Conservation (phyloP, 192 early-diverging fungal genomes). For the Backusella australiensis region DNA sequence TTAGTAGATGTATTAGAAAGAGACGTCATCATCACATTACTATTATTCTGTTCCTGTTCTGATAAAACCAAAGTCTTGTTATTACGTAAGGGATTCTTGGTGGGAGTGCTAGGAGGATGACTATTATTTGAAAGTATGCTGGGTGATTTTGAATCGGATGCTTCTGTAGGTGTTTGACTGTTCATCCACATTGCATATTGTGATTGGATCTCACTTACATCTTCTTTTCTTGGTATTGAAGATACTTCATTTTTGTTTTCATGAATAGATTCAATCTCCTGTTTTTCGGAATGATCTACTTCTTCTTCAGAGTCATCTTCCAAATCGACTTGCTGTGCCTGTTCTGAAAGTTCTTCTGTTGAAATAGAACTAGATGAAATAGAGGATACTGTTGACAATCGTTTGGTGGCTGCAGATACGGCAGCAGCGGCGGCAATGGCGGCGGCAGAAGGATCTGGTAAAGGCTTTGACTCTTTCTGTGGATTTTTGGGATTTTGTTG, state of each 20-base stretch:
- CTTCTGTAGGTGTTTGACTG: slow-evolving; percentile 15
- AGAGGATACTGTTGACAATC: slow-evolving; percentile 19
- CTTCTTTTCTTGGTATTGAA: not conserved
- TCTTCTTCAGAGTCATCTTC: not conserved
- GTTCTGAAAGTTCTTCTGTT: not conserved
- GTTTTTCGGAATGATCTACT: not conserved
- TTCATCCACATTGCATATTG: slow-evolving; percentile 30
- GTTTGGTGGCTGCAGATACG: not conserved
- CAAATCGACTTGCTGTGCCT: not conserved
- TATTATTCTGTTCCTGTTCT: not conserved
- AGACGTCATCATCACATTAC: slow-evolving; percentile 7
- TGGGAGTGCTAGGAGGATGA: not conserved
- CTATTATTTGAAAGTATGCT: not conserved
- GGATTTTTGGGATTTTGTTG: not conserved
- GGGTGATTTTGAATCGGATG: not conserved
- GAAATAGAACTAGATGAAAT: slow-evolving; percentile 5
- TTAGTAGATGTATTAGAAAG: slow-evolving; percentile 12
- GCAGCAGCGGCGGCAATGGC: not conserved
- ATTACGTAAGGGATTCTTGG: not conserved
- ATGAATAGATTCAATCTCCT: not conserved
- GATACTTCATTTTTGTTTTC: not conserved
- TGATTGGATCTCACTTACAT: slow-evolving; percentile 15
- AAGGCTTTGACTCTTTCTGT: not conserved
- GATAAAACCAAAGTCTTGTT: not conserved
- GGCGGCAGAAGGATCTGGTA: not conserved